Conservation (phyloP, 2,329 filamentous ascomycete species). For the Hypoxylon sp. region DNA sequence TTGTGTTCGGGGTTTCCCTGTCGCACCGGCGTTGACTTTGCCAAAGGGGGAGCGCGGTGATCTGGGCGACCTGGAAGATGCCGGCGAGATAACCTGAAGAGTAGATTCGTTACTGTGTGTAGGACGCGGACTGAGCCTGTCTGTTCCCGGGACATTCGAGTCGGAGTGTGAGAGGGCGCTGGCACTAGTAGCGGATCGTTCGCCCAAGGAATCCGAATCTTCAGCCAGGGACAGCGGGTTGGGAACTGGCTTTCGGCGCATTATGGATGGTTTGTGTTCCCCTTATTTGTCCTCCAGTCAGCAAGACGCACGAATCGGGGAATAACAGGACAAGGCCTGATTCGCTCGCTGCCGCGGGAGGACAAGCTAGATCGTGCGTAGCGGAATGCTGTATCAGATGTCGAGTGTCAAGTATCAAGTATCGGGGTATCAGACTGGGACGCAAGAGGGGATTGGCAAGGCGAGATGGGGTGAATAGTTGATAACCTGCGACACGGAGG, state of each 20-base stretch:
- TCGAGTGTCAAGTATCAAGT: conserved; percentile 32
- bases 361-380: conserved; percentile 47
- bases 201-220: conserved; percentile 47
- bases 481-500: conserved; percentile 46
- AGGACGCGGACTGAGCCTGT: conserved; percentile 39
- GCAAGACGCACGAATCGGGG: conserved; percentile 38
- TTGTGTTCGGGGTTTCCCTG: conserved; percentile 38
- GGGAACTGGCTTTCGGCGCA: conserved; percentile 67
- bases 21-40: conserved; percentile 41
- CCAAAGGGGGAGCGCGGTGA: conserved; percentile 47
- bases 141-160: conserved; percentile 34
- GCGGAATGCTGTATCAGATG: conserved; percentile 48
- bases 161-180: conserved; percentile 37
- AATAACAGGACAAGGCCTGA: conserved; percentile 45
- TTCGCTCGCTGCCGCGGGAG: conserved; percentile 48
- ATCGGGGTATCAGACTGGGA: conserved; percentile 40
- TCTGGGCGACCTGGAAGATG: conserved; percentile 43
- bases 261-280: conserved; percentile 45
- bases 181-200: conserved; percentile 41
- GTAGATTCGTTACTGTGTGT: conserved; percentile 36
- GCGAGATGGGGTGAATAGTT: conserved; percentile 45
- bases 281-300: conserved; percentile 35
- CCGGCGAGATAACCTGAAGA: conserved; percentile 42
- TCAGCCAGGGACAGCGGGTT: conserved; percentile 65
- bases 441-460: conserved; percentile 44